Evolutionary conservation across 2,329 filamentous ascomycete species (phyloP).

Genomic region (Calonectria pseudoturangicola): DNA sequence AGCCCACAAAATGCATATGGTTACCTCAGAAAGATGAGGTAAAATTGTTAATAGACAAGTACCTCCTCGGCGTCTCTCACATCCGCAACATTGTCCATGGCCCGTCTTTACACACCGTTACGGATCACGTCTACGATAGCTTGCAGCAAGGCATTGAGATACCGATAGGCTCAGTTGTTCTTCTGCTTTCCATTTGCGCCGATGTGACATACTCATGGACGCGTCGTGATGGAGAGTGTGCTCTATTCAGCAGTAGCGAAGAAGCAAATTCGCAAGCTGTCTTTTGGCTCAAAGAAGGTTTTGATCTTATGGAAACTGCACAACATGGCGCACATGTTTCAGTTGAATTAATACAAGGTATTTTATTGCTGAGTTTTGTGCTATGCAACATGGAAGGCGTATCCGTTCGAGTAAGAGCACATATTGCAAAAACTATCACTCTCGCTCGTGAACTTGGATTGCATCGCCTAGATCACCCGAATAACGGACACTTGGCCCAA

Average conservation of each 20-base stretch:
- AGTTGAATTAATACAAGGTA: constrained; percentile 60
- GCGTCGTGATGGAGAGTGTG: constrained; percentile 46
- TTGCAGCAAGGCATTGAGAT: constrained; percentile 51
- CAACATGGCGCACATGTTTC: constrained; percentile 52
- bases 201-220: constrained; percentile 59
- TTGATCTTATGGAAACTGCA: constrained; percentile 58
- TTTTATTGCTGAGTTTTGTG: constrained; percentile 60
- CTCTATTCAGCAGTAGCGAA: constrained; percentile 47
- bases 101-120: constrained; percentile 53
- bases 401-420: constrained; percentile 27
- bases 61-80: constrained; percentile 55
- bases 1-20: constrained; percentile 60
- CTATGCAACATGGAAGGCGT: constrained; percentile 58
- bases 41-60: constrained; percentile 56
- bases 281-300: constrained; percentile 57
- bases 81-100: constrained; percentile 59
- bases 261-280: constrained; percentile 54
- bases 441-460: constrained; percentile 53
- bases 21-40: constrained; percentile 58
- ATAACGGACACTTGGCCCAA: constrained; percentile 43
- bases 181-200: constrained; percentile 57
- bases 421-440: constrained; percentile 19
- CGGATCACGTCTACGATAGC: constrained; percentile 57
- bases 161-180: constrained; percentile 52
- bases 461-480: constrained; percentile 62